Base-by-base conservation (phyloP, 2,329 filamentous ascomycete species). In the Hypocreales sp. region DNA sequence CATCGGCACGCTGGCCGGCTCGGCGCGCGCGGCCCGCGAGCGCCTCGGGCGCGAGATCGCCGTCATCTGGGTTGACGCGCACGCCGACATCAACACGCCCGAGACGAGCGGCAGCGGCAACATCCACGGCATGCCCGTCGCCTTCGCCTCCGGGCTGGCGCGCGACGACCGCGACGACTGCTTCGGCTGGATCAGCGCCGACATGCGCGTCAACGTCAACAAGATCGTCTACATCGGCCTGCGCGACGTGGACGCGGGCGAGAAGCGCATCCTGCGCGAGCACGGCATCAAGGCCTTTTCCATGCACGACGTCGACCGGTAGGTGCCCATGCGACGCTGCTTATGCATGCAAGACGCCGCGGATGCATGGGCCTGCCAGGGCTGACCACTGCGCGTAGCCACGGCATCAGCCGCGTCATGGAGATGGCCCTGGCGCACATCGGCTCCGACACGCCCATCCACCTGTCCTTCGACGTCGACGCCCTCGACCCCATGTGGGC, bases 341-440 rank as follows among this genome's bases (percentile, higher is more conserved):
- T n/a, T n/a, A n/a, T n/a, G n/a, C n/a, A n/a, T n/a, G n/a, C n/a
- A n/a, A n/a, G n/a, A n/a, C n/a, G n/a, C n/a, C n/a, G n/a, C 48
- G 2, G 10, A 15, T 9, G n/a, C 9, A 9, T 24, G 13, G 14
- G n/a, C 7, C 18, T 20, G 18, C 18, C 7, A 7, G 13, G 7
- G 22, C 28, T 30, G 22, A 24, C 19, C 15, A 8, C 28, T 15
- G 41, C 27, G 1, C 8, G 12, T 16, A 84, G 82, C 29, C 67
- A 95, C 48, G 90, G 90, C 25, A 98, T 98, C 44, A 90, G 90
- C 30, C 79, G 78, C 38, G 83, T 98, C 37, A 84, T 98, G 60
- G 90, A 95, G 46, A 92, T 94, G 87, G 87, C 87, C n/a, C 67
- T 98, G 28, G 87, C 78, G 18, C 86, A 94, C 61, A 92, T 95